Percentiles rank a stretch among this genome's conserved stretches.
Evolutionary conservation across 805 yeast species (phyloP).

Genomic region (Saccharomycopsis synnaedendra): DNA sequence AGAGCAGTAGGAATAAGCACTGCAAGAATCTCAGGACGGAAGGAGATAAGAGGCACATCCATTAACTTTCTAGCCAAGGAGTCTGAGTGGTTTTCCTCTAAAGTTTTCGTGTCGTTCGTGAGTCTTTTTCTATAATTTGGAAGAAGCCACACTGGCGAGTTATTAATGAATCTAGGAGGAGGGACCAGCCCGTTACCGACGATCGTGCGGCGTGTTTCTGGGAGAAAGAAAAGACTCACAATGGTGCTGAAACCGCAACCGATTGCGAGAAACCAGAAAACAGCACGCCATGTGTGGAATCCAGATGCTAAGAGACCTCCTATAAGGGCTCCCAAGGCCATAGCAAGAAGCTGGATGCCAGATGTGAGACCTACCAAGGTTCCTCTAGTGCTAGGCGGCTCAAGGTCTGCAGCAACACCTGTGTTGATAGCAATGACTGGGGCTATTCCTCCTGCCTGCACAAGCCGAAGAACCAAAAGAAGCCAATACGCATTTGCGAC

Average conservation of each 20-base stretch:
- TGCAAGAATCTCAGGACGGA: conserved; percentile 1
- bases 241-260: conserved; percentile 39
- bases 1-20: conserved; percentile 40
- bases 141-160: conserved; percentile 33
- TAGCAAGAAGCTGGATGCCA: conserved; percentile 61
- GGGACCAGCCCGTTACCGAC: conserved; percentile 65
- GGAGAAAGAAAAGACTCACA: conserved; percentile 32
- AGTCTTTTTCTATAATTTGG: conserved; percentile 22
- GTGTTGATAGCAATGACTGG: conserved; percentile 62
- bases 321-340: conserved; percentile 70
- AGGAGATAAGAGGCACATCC: conserved; percentile 17
- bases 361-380: conserved; percentile 51
- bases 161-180: conserved; percentile 33
- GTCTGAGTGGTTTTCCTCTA: conserved; percentile 13
- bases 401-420: conserved; percentile 67
- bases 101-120: conserved; percentile 22
- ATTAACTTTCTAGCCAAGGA: conserved; percentile 1
- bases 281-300: conserved; percentile 55
- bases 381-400: conserved; percentile 58
- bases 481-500: conserved; percentile 44
- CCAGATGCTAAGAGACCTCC: conserved; percentile 41
- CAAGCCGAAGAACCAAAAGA: conserved; percentile 53
- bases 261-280: conserved; percentile 66
- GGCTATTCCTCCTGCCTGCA: conserved; percentile 72
- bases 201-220: conserved; percentile 63